Conservation (phyloP, 306 rosid genomes). For the Arachis hypogaea region DNA sequence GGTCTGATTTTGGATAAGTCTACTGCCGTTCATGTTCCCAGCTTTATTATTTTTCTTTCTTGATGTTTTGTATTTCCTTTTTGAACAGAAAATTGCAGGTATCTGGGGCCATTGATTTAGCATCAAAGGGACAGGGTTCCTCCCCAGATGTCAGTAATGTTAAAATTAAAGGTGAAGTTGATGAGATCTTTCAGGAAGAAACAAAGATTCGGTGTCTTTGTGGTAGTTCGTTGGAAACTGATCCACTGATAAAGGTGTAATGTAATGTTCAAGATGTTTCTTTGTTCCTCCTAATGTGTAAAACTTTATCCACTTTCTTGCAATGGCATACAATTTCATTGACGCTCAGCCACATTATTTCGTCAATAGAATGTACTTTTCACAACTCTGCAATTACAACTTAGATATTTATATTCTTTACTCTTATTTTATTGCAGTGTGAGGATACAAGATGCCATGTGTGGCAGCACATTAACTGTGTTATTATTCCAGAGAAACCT, state of each 20-base stretch:
- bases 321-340: conserved; percentile 1
- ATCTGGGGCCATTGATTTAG: conserved; percentile 79
- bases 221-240: conserved; percentile 75
- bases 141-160: conserved; percentile 76
- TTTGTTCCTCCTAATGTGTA: conserved; percentile 12
- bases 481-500: conserved; percentile 82
- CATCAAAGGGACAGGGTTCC: conserved; percentile 80
- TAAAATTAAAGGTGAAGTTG: conserved; percentile 75
- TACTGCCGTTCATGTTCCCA: conserved; percentile 10
- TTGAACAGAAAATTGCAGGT: conserved; percentile 77
- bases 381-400: background rate
- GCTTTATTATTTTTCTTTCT: conserved; percentile 13
- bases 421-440: conserved; percentile 65
- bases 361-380: background rate
- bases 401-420: conserved; percentile 11
- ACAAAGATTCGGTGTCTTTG: conserved; percentile 85
- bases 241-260: conserved; percentile 76
- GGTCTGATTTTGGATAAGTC: conserved; percentile 9
- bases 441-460: conserved; percentile 81
- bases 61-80: conserved; percentile 4
- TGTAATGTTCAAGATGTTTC: conserved; percentile 14
- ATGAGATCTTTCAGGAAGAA: conserved; percentile 63
- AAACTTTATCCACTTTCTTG: conserved; percentile 21
- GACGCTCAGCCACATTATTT: conserved; percentile 3
- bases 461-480: conserved; percentile 89